phyloP scores from a whole-genome alignment of 371 early-diverging fungal genomes.

The Mucor piriformis region DNA sequence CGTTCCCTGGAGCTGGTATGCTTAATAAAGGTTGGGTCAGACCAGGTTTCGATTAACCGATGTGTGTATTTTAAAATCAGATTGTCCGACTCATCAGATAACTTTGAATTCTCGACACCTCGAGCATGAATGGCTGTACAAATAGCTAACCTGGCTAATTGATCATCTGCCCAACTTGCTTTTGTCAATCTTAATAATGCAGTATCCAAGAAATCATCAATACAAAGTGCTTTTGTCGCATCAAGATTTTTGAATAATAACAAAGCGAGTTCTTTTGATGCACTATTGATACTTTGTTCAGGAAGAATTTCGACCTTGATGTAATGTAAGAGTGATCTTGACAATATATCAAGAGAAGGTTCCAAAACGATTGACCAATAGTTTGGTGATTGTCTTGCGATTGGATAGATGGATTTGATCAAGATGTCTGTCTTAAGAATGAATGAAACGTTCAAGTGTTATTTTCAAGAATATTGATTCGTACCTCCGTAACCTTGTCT shows the following conservation, averaged over 20 bases:
- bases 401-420: conserved; percentile 27
- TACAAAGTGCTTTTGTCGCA: neutral
- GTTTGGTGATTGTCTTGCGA: neutral
- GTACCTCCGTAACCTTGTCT: conserved; percentile 38
- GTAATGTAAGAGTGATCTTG: conserved; percentile 5
- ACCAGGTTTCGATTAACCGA: conserved; percentile 32
- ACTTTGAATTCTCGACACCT: neutral
- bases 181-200: conserved; percentile 11
- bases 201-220: conserved; percentile 12
- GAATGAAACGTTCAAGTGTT: too few species aligned
- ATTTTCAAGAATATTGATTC: too few species aligned
- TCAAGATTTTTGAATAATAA: conserved; percentile 6
- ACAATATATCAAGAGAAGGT: conserved; percentile 7
- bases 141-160: conserved; percentile 8
- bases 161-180: conserved; percentile 20
- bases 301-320: neutral
- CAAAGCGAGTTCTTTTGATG: conserved; percentile 1
- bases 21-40: conserved; percentile 41
- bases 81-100: neutral
- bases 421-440: conserved; percentile 9
- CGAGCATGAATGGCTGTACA: conserved; percentile 9
- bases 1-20: conserved; percentile 32
- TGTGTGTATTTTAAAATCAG: neutral
- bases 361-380: conserved; percentile 4
- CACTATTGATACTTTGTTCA: neutral